These are phyloP conservation scores for Fusarium ambrosium DNA, from an alignment of 2,329 filamentous ascomycete genomes.

Conservation along the genomic window DNA sequence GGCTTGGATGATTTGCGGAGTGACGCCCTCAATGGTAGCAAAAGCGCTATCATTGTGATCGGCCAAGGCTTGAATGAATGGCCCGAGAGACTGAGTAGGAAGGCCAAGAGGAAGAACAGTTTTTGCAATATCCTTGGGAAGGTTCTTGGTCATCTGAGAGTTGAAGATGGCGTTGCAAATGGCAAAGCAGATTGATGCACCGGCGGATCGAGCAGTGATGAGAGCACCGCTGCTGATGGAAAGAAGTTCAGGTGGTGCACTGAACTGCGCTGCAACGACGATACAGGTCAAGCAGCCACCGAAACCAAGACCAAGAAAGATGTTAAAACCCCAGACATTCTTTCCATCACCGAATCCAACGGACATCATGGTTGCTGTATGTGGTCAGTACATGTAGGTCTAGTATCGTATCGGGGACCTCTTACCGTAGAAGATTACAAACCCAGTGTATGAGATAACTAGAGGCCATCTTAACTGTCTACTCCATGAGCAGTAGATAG, in stretches of 20 bases:
- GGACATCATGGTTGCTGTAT: background rate
- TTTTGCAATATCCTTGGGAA: background rate
- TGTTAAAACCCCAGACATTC: background rate
- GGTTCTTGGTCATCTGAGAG: background rate
- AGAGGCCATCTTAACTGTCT: background rate
- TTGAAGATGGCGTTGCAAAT: background rate
- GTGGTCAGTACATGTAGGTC: background rate
- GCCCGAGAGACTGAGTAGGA: background rate
- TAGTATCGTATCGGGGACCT: background rate
- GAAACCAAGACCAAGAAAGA: background rate
- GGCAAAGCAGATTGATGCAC: background rate
- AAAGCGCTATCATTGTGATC: background rate
- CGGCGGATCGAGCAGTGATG: background rate
- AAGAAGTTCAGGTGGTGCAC: background rate
- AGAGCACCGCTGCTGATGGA: background rate
- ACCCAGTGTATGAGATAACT: background rate
- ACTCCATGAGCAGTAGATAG: background rate
- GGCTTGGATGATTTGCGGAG: background rate
- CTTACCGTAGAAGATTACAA: background rate
- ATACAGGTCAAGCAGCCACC: background rate
- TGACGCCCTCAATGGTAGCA: background rate
- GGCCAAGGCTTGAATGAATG: background rate
- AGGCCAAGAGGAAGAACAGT: background rate
- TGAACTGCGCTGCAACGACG: background rate
- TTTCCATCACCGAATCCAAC: background rate